Evolutionary conservation across 192 early-diverging fungal genomes (phyloP), one percentile per base, ranked within the genome.

Genomic region (Geranomyces michiganensis): DNA sequence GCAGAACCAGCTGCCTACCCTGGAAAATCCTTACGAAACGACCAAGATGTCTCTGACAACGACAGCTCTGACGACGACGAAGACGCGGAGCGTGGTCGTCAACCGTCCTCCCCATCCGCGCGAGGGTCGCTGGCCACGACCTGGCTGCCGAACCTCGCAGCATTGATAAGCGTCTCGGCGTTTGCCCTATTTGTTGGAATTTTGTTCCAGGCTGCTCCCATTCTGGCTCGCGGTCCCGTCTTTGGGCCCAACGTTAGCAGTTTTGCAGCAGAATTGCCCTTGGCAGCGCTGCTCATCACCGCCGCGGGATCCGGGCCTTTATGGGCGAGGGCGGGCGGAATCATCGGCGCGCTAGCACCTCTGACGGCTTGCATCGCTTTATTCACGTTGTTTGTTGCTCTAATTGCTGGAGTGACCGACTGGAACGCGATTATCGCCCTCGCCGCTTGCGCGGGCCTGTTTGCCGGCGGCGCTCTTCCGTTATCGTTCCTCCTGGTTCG

Each of bases 351-450:
- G 4, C 29, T 29, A 29, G 15, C 21, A 29, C 58, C 58, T 32
- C 29, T 60, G 58, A 60, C 58, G 21, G 22, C 29, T 17, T 60
- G 58, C 58, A 19, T 60, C 5, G 31, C 31, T 26, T 9, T 60
- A 8, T 60, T 60, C 29, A 33, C 58, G 4, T 8, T 60, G 3
- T 33, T 60, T 29, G 30, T 32, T 19, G 58, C 9, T 17, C 17
- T 60, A 7, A 30, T 7, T 6, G 58, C 58, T 2, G 58, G 58
- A 7, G 3, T 29, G 27, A 32, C 58, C 15, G 58, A 60, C 58
- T 60, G 58, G 58, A 60, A 60, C 58, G 58, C 58, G 15, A 6
- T 60, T 29, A 60, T 60, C 26, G 58, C 58, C 8, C 26, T 60
- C 4, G 27, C 17, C 6, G 58, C 58, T 60, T 32, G 24, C 8